Base-by-base conservation (phyloP, 257 asterid genomes). In the Thymus quinquecostatus region DNA sequence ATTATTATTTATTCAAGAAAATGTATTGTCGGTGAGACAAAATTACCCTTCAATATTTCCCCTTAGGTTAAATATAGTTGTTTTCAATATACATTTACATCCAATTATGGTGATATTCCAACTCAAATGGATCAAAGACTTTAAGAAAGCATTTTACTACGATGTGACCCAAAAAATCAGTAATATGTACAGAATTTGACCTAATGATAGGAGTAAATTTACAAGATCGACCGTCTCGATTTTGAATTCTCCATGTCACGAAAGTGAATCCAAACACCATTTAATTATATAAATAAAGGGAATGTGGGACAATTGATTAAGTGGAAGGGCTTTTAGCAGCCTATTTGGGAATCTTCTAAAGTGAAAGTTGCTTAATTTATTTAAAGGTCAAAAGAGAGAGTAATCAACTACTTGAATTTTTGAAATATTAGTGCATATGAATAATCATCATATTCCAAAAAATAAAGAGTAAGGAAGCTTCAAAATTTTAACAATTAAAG, bases 291-390 rank as follows among this genome's bases (percentile, higher is more conserved):
- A 30, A 13, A 0, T 14, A 48, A 44, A 60, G 60, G 21, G 10
- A 50, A 75, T 68, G 43, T 51, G 49, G 27, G 14, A 45, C 57
- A 4, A 6, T 21, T 30, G 59, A 76, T 55, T 65, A 32, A 64
- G 77, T 71, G 81, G 81, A 59, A 58, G 5, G 60, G 74, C 81
- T 77, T 71, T 71, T 71, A 48, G 73, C 73, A 64, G 64, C 65
- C 73, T 70, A 60, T 70, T 76, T 53, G 71, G 30, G 78, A 77
- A 71, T 77, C 74, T 77, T 71, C 77, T 71, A 71, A 71, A 77
- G 81, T 6, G 3, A 38, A 38, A 44, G 49, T 44, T 57, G 27
- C 9, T 57, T 51, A 56, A 77, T 71, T 71, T 48, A 71, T 40
- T 65, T 50, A 32, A 71, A 41, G 54, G 77, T 77, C 74, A 70